phyloP scores from a whole-genome alignment of 164 flowering plant genomes.

The Cinnamomum micranthum region DNA sequence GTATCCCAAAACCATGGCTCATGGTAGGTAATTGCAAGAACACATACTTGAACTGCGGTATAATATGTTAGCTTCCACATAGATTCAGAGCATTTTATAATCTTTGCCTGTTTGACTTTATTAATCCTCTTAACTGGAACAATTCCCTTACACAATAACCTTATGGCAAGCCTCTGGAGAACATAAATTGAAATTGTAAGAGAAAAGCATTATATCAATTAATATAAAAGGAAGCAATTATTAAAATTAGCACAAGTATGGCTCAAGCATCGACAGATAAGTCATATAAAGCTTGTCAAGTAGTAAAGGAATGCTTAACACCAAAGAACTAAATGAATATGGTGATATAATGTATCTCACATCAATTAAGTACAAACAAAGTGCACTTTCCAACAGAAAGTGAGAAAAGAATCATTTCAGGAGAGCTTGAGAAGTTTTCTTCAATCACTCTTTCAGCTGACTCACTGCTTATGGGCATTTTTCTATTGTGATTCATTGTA shows the following conservation, averaged over 20 bases:
- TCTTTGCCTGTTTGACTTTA: constrained; percentile 47
- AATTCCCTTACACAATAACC: constrained; percentile 45
- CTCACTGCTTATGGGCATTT: background rate
- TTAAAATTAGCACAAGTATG: background rate
- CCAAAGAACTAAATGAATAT: background rate
- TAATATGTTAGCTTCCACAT: constrained; percentile 92
- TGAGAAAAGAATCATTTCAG: background rate
- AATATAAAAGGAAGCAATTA: background rate
- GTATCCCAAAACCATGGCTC: constrained; percentile 80
- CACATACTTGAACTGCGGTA: constrained; percentile 49
- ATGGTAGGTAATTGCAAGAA: constrained; percentile 41
- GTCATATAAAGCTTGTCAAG: background rate
- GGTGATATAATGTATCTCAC: background rate
- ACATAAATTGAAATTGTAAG: background rate
- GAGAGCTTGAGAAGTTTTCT: background rate
- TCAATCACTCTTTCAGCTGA: no score
- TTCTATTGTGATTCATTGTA: no score
- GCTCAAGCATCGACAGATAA: background rate
- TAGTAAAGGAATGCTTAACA: background rate
- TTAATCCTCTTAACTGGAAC: constrained; percentile 32
- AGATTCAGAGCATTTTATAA: constrained; percentile 79
- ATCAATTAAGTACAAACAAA: background rate
- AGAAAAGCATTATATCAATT: no score
- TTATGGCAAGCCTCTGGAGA: constrained; percentile 60
- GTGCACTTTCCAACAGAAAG: background rate